Evolutionary conservation across 345 rosid genomes (phyloP).

Genomic region (Brassica napus): Da-Ae NC_063443.1:1461001-1461500

Average conservation of each 20-base stretch:
- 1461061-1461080: slow-evolving; percentile 12
- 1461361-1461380: too few relatives aligned
- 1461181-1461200: not conserved
- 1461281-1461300: not conserved
- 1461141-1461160: slow-evolving; percentile 33
- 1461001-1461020: slow-evolving; percentile 25
- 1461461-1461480: too few relatives aligned
- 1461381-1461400: too few relatives aligned
- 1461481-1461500: too few relatives aligned
- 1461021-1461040: slow-evolving; percentile 9
- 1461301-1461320: too few relatives aligned
- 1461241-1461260: not conserved
- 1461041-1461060: slow-evolving; percentile 38
- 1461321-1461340: too few relatives aligned
- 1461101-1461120: slow-evolving; percentile 9
- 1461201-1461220: not conserved
- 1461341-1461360: too few relatives aligned
- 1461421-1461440: too few relatives aligned
- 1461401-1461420: too few relatives aligned
- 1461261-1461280: not conserved
- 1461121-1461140: slow-evolving; percentile 34
- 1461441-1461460: too few relatives aligned
- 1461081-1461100: slow-evolving; percentile 21
- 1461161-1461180: not conserved
- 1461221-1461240: not conserved